phyloP scores from a whole-genome alignment of 2,329 filamentous ascomycete genomes.

The Diatrype stigma region DNA sequence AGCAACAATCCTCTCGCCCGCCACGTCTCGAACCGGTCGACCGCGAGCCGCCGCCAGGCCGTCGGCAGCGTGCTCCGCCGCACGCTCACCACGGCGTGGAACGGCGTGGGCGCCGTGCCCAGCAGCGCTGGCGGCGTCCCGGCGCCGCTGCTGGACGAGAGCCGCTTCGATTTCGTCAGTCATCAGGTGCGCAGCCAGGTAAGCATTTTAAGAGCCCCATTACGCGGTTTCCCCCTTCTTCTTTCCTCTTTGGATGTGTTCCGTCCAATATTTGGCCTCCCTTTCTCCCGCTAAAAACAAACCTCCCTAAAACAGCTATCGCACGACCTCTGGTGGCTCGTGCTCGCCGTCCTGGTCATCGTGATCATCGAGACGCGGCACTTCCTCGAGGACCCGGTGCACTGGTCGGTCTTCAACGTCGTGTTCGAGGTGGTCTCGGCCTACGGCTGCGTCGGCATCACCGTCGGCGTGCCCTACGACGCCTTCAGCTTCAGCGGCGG shows the following conservation, averaged over 20 bases:
- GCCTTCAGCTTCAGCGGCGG: conserved; percentile 53
- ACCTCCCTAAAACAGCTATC: too few relatives aligned
- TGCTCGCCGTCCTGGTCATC: conserved; percentile 56
- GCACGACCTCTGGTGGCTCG: conserved; percentile 63
- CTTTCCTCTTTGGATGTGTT: too few relatives aligned
- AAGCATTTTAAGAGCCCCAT: too few relatives aligned
- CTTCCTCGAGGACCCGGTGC: conserved; percentile 47
- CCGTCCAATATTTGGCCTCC: too few relatives aligned
- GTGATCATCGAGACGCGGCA: conserved; percentile 53
- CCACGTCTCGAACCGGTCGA: conserved; percentile 11
- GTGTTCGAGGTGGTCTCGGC: conserved; percentile 52
- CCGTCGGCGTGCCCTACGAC: conserved; percentile 46
- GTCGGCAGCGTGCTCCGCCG: conserved; percentile 17
- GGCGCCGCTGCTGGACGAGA: conserved; percentile 21
- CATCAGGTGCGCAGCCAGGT: conserved; percentile 56
- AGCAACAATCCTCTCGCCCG: conserved; percentile 5
- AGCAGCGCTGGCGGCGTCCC: conserved; percentile 2
- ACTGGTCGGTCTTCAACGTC: conserved; percentile 55
- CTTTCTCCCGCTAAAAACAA: too few relatives aligned
- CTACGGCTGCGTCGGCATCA: conserved; percentile 58
- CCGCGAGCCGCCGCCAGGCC: conserved; percentile 8
- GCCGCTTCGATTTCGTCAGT: conserved; percentile 46
- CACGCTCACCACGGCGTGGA: conserved; percentile 22
- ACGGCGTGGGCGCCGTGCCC: conserved; percentile 21
- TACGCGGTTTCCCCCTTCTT: too few relatives aligned